Evolutionary conservation across 768 basidiomycete genomes (phyloP), one percentile per base, ranked within the genome.

Genomic region (Termitomyces sp.): DNA sequence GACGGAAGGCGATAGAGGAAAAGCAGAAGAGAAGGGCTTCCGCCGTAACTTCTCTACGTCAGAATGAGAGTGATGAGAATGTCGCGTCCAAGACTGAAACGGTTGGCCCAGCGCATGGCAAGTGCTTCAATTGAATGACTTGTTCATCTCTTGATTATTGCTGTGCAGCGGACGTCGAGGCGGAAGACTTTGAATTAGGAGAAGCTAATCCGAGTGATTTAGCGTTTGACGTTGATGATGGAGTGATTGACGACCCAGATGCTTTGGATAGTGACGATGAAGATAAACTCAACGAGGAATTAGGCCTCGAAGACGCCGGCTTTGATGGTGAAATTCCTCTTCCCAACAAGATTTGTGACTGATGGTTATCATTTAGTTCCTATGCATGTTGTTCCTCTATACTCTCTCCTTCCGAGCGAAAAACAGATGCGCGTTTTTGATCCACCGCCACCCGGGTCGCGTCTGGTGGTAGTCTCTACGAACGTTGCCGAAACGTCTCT

Each of bases 401-500:
- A 98, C 72, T 97, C 97, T 3, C 77, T 98, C 4, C 76, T 98
- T 3, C 80, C 97, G 1, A 93, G 88, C 58, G 94, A 98, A 55
- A 92, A 93, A 69, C 97, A 99, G 67, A 94, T 98, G 90, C 80
- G 79, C 20, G 95, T 98, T 2, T 99, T 99, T 68, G 75, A 86
- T 58, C 76, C 87, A 1, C 93, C 95, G 13, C 97, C 97, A 4
- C 71, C 77, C 5, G 90, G 87, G 5, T 74, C 78, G 58, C 90
- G 97, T 36, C 79, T 99, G 3, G 94, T 98, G 14, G 93, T 98
- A 16, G 87, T 99, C 5, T 85, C 96, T 2, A 98, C 96, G 1
- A 98, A 98, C 68, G 89, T 98, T 28, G 96, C 96, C 1, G 96
- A 98, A 70, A 98, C 96, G 0, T 97, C 96, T 7, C 76, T 98